These are phyloP conservation scores for Mycena vulgaris DNA, from an alignment of 768 basidiomycete species.

Conservation along the genomic window DNA sequence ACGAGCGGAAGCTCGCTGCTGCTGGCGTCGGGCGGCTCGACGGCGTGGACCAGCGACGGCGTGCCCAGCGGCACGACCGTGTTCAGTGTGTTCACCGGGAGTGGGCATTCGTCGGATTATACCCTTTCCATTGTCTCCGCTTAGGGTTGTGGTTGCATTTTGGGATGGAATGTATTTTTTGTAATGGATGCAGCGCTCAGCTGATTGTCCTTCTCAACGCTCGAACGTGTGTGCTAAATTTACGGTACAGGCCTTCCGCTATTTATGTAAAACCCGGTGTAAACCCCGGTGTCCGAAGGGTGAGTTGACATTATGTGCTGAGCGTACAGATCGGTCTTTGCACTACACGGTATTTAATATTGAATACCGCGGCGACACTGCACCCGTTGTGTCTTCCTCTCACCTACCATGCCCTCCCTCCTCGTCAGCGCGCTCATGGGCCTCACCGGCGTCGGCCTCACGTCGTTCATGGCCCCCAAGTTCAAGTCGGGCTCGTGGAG, in stretches of 20 bases:
- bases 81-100: constrained; percentile 37
- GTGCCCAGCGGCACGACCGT: constrained; percentile 54
- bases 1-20: constrained; percentile 53
- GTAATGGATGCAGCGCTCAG: no score
- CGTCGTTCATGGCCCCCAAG: background rate
- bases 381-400: background rate
- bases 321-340: no score
- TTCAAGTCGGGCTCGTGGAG: background rate
- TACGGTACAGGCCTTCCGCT: background rate
- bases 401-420: constrained; percentile 11
- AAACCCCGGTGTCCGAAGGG: background rate
- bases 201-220: no score
- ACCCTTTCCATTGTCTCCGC: constrained; percentile 40
- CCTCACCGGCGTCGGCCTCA: background rate
- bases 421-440: constrained; percentile 9
- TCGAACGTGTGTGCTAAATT: constrained; percentile 23
- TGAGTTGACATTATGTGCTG: no score
- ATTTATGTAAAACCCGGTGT: background rate
- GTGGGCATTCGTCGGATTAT: constrained; percentile 33
- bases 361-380: background rate
- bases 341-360: background rate
- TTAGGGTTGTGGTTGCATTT: constrained; percentile 7
- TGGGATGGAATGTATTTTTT: background rate
- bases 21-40: constrained; percentile 56
- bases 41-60: constrained; percentile 53